Conservation (phyloP, 225 moss, liverwort and hornwort genomes). For the Polytrichum formosum region DNA sequence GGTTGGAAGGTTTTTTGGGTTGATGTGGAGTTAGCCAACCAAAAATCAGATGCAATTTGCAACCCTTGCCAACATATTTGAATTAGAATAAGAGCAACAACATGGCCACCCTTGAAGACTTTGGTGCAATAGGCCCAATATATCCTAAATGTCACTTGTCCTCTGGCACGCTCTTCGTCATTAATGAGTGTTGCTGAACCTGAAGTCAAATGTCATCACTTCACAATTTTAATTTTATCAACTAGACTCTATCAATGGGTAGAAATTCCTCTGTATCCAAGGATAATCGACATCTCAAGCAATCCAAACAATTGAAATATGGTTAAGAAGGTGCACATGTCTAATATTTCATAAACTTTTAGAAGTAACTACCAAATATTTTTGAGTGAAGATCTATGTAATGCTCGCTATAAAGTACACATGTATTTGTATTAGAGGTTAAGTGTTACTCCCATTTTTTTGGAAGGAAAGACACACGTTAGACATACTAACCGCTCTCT, state of each 20-base stretch:
- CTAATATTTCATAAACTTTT: too few relatives aligned
- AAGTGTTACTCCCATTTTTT: too few relatives aligned
- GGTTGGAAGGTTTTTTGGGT: background rate
- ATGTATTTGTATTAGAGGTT: too few relatives aligned
- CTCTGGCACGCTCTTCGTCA: constrained; percentile 37
- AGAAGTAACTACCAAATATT: too few relatives aligned
- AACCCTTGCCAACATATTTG: constrained; percentile 29
- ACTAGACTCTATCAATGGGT: too few relatives aligned
- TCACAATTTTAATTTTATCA: background rate
- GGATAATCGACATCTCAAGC: too few relatives aligned
- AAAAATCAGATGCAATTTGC: constrained; percentile 34
- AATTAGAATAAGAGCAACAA: constrained; percentile 21
- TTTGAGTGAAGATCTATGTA: too few relatives aligned
- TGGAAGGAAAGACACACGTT: too few relatives aligned
- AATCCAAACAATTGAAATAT: too few relatives aligned
- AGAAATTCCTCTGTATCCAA: too few relatives aligned
- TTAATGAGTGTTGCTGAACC: constrained; percentile 25
- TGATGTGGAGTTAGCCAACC: constrained; percentile 30
- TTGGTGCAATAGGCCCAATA: constrained; percentile 45
- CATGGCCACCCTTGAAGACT: constrained; percentile 21
- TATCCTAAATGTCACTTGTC: constrained; percentile 24
- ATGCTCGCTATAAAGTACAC: too few relatives aligned
- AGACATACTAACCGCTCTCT: background rate
- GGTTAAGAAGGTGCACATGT: too few relatives aligned
- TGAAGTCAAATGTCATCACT: background rate